phyloP scores from a whole-genome alignment of 345 rosid genomes.

The Carallia pectinifolia region DNA sequence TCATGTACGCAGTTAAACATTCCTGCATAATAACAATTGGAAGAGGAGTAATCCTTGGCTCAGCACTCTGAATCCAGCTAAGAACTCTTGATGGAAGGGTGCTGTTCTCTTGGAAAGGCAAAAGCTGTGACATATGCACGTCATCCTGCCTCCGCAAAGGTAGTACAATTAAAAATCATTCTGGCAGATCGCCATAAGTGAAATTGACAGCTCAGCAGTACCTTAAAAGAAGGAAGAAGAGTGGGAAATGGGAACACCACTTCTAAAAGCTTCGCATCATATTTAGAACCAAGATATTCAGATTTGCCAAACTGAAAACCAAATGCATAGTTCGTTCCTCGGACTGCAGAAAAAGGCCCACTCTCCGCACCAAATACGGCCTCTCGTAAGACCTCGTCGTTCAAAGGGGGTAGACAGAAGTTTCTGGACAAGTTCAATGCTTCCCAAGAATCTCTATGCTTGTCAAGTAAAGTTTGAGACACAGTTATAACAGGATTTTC shows the following conservation, averaged over 20 bases:
- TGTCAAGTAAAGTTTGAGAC: constrained; percentile 51
- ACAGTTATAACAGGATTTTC: constrained; percentile 75
- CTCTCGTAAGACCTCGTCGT: constrained; percentile 63
- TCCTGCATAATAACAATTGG: constrained; percentile 86
- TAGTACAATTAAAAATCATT: constrained; percentile 16
- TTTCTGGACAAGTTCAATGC: constrained; percentile 55
- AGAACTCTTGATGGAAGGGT: constrained; percentile 80
- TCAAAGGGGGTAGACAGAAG: constrained; percentile 68
- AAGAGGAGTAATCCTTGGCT: constrained; percentile 61
- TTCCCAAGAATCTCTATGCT: constrained; percentile 48
- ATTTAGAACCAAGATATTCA: constrained; percentile 56
- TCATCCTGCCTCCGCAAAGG: constrained; percentile 53
- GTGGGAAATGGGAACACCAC: constrained; percentile 89
- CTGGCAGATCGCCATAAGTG: constrained; percentile 5
- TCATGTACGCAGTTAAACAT: constrained; percentile 65
- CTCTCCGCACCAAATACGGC: constrained; percentile 54
- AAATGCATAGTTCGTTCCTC: constrained; percentile 67
- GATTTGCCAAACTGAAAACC: constrained; percentile 71
- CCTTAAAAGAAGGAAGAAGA: constrained; percentile 85
- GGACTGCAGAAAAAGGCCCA: constrained; percentile 28
- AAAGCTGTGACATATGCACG: constrained; percentile 54
- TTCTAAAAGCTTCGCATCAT: constrained; percentile 59
- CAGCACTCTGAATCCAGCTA: constrained; percentile 60
- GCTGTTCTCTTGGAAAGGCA: constrained; percentile 89
- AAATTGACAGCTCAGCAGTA: constrained; percentile 26